These are phyloP conservation scores for Boletus barrowsii DNA, from an alignment of 768 basidiomycete species.

Conservation along the genomic window DNA sequence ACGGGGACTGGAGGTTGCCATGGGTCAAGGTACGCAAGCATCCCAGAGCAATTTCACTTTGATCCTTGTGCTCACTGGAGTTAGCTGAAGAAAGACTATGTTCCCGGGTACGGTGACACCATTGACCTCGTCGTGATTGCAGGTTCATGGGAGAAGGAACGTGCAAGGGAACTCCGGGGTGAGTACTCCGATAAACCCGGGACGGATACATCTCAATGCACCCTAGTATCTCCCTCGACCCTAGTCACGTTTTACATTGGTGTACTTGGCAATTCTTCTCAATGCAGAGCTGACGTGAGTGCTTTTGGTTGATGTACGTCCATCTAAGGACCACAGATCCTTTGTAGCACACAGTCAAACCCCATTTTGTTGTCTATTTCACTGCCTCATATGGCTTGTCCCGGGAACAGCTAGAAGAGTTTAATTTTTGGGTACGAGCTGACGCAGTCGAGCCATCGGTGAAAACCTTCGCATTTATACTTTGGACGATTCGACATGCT, in stretches of 20 bases:
- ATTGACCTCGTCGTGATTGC: constrained; percentile 77
- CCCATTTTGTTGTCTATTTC: constrained; percentile 73
- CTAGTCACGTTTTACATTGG: constrained; percentile 84
- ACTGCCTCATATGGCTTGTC: constrained; percentile 72
- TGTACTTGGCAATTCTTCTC: constrained; percentile 49
- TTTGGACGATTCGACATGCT: neutral
- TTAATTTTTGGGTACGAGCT: constrained; percentile 59
- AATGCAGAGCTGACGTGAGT: constrained; percentile 40
- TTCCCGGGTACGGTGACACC: constrained; percentile 78
- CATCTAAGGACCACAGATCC: neutral
- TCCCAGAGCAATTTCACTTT: constrained; percentile 11
- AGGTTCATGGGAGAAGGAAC: constrained; percentile 74
- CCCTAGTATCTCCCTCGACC: constrained; percentile 62
- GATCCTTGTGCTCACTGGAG: neutral
- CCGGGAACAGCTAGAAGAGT: constrained; percentile 63
- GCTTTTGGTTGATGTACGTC: neutral
- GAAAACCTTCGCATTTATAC: neutral
- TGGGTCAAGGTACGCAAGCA: constrained; percentile 69
- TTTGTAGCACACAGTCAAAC: constrained; percentile 40
- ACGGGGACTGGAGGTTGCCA: constrained; percentile 59
- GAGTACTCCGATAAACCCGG: constrained; percentile 2
- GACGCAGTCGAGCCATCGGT: constrained; percentile 26
- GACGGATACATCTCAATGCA: neutral
- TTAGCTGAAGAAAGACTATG: constrained; percentile 81
- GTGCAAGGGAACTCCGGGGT: constrained; percentile 78